Evolutionary conservation across 1,139 yeast species (phyloP), one percentile per base, ranked within the genome.

Genomic region (Kodamaea sp.): DNA sequence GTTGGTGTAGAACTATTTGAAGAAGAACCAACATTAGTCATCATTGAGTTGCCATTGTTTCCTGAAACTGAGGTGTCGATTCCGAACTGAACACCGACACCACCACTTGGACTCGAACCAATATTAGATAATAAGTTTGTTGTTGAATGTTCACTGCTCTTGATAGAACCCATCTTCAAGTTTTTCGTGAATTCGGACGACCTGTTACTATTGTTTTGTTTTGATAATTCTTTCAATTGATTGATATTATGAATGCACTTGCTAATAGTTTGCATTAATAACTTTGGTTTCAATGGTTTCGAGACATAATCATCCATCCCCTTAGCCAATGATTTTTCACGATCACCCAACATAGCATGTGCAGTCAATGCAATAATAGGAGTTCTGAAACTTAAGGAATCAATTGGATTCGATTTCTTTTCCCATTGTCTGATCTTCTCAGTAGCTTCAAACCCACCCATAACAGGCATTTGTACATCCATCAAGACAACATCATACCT

Each of bases 381-480:
- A 1, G 94, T 82, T 44, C 95, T 72, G 53, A 74, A 74, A 36
- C 75, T 67, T 39, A 76, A 67, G 2, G 78, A 70, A 45, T 86
- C 87, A 28, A 82, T 81, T n/a, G 87, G 87, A 45, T 82, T 80
- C 37, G 81, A 73, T 60, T 83, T 86, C 66, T 75, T 79, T 62
- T 87, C 96, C 94, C 94, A 86, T 58, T 84, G 90, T 52, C 95
- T 70, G 40, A 87, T 87, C 58, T 80, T 78, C 41, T 84, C 87
- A 1, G 95, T 86, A 3, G 95, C 95, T 57, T 87, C 95, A 58
- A 87, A 87, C 0, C 96, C 96, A 33, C 95, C 95, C 94, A 87
- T 86, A 7, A 86, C 88, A 6, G 96, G 96, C 96, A 87, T 87
- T 62, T 87, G 95, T 31, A 87, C 95, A 66, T 87, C 96, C 96